Evolutionary conservation across 805 yeast species (phyloP), one percentile per base, ranked within the genome.

Genomic region (Pichia deserticola): DNA sequence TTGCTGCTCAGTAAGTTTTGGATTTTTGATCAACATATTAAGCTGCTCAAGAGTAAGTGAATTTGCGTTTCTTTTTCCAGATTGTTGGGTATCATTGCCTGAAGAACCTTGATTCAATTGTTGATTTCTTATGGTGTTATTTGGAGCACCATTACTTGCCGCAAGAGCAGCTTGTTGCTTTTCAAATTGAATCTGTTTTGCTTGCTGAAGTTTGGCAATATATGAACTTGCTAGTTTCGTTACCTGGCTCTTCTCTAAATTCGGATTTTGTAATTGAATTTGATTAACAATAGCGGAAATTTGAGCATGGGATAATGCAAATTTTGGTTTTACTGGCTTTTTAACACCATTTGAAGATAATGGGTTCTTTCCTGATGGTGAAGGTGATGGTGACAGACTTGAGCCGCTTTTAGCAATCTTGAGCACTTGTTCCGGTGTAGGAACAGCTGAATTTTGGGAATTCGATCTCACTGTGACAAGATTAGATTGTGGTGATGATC

Each of bases 201-300:
- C 46, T 38, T 59, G 59, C 60, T 79, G 84, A 36, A 78, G 64
- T 52, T 73, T 77, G 1, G 86, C 81, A 53, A 82, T 62, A 57
- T 81, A 81, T 13, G 81, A 73, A 3, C 84, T 84, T 3, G 88
- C 87, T 50, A 82, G 69, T 51, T 78, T 76, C 3, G 84, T 79
- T 1, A 82, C 86, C 57, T 82, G 84, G 50, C 78, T 83, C 52
- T 80, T 80, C 10, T 79, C 70, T 60, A 81, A 66, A 34, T 72
- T 75, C 1, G 89, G 89, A 60, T 82, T 77, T 57, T 81, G 81
- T n/a, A 75, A 66, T 60, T 82, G 86, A 48, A 82, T 82, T 42
- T 82, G 79, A 55, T 73, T 78, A 50, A 82, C 77, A 40, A 82
- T 75, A 1, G 85, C 82, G 9, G 85, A 75, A 5, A 82, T 84